Percentiles rank a stretch among this genome's conserved stretches.
phyloP scores from a whole-genome alignment of 208 protist species.

The Crithidia bombi region DNA sequence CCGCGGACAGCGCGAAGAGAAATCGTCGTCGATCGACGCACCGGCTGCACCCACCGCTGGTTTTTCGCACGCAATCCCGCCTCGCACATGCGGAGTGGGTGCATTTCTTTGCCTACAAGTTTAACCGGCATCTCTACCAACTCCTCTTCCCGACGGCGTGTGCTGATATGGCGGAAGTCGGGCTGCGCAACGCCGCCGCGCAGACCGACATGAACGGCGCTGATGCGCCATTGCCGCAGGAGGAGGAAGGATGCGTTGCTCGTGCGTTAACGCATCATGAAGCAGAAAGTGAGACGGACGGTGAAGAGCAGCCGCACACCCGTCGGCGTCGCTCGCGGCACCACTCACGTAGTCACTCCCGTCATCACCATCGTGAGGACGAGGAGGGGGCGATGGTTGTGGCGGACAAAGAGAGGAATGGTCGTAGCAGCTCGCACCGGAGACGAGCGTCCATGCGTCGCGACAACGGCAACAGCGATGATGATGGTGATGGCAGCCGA shows the following conservation, averaged over 20 bases:
- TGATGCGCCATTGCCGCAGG: neutral
- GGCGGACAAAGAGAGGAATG: neutral
- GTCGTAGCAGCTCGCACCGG: neutral
- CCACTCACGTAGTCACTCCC: constrained; percentile 3
- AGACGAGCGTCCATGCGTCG: neutral
- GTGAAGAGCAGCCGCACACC: neutral
- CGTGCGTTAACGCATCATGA: neutral
- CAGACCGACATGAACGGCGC: neutral
- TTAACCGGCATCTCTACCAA: constrained; percentile 47
- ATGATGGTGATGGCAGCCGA: neutral
- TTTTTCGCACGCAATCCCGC: constrained; percentile 44
- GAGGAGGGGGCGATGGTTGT: neutral
- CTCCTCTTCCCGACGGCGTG: constrained; percentile 43
- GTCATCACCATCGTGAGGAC: neutral
- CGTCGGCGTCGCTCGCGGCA: constrained; percentile 4
- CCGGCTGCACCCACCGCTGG: constrained; percentile 35
- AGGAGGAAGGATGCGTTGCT: neutral
- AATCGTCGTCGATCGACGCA: neutral
- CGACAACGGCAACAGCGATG: neutral
- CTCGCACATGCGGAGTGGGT: constrained; percentile 51
- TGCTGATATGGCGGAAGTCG: constrained; percentile 10
- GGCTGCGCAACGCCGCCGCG: neutral
- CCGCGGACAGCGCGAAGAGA: neutral
- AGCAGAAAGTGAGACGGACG: neutral
- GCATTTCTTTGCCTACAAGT: constrained; percentile 48